These are phyloP conservation scores for Cladophialophora carrionii DNA, from an alignment of 2,329 filamentous ascomycete genomes.

Conservation along the genomic window DNA sequence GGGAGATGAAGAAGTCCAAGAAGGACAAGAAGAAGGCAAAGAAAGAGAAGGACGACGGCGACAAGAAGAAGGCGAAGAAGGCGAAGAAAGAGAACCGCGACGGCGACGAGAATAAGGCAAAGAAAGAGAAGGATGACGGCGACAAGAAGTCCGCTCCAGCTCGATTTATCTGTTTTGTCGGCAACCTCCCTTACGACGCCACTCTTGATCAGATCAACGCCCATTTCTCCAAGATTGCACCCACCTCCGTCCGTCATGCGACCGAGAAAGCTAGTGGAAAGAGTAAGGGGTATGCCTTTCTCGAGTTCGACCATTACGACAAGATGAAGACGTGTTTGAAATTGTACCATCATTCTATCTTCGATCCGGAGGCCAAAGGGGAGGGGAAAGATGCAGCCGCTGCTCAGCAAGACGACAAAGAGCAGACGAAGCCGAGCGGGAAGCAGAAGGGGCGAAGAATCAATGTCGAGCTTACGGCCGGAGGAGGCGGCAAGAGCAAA, in stretches of 20 bases:
- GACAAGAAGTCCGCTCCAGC: conserved; percentile 31
- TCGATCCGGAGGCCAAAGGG: conserved; percentile 59
- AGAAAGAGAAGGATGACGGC: conserved; percentile 36
- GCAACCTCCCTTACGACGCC: conserved; percentile 86
- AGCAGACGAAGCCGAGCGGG: conserved; percentile 4
- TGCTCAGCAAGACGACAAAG: conserved; percentile 3
- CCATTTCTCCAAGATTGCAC: conserved; percentile 78
- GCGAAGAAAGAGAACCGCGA: conserved; percentile 34
- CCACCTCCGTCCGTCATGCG: conserved; percentile 71
- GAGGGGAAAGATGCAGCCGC: conserved; percentile 35
- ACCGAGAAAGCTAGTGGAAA: conserved; percentile 67
- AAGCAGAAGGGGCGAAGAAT: conserved; percentile 68
- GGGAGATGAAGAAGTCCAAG: conserved; percentile 44
- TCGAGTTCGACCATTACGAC: conserved; percentile 85
- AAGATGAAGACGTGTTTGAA: conserved; percentile 92
- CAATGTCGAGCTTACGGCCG: conserved; percentile 91
- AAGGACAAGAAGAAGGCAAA: conserved; percentile 36
- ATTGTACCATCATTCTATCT: conserved; percentile 83
- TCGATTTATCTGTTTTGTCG: conserved; percentile 78
- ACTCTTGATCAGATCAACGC: conserved; percentile 68
- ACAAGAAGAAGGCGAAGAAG: conserved; percentile 36
- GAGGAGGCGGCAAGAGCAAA: conserved; percentile 77
- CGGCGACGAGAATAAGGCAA: conserved; percentile 29
- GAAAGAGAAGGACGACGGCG: conserved; percentile 39
- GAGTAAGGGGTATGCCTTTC: conserved; percentile 78